A percentile compares a stretch with the other conserved stretches of the same genome.
phyloP scores from a whole-genome alignment of 73 alveolate species.

The Breviolum minutum region DNA sequence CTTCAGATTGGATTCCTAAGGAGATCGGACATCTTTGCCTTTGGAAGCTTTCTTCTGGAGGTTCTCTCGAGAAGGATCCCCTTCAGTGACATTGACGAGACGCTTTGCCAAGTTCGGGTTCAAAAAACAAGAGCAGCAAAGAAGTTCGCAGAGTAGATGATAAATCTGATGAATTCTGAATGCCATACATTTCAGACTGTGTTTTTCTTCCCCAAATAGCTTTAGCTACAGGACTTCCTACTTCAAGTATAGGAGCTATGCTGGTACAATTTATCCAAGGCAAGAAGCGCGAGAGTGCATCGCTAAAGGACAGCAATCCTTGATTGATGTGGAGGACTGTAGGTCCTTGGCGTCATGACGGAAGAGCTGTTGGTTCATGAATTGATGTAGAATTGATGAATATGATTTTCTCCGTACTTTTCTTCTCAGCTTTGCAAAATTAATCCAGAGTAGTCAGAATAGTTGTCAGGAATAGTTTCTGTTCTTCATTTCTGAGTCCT shows the following conservation, averaged over 20 bases:
- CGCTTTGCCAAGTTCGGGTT: not conserved
- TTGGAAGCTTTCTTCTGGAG: constrained; percentile 35
- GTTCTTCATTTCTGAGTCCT: too few relatives aligned
- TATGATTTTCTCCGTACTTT: too few relatives aligned
- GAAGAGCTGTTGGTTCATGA: not conserved
- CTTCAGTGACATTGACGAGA: constrained; percentile 7
- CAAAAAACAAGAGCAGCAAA: not conserved
- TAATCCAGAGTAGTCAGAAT: too few relatives aligned
- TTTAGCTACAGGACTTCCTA: too few relatives aligned
- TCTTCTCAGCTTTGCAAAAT: too few relatives aligned
- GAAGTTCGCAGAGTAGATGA: not conserved
- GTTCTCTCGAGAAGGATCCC: constrained; percentile 41
- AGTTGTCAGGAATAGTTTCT: too few relatives aligned
- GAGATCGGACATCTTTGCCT: constrained; percentile 23
- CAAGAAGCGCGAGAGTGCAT: constrained; percentile 12
- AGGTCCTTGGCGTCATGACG: not conserved
- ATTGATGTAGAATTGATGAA: too few relatives aligned
- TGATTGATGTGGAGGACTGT: not conserved
- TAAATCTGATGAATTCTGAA: not conserved
- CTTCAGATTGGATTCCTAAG: not conserved
- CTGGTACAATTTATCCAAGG: not conserved
- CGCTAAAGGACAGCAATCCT: not conserved
- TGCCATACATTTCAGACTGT: too few relatives aligned
- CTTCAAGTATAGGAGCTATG: too few relatives aligned
- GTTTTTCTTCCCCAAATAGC: too few relatives aligned